These are phyloP conservation scores for Prunus salicina DNA, from an alignment of 306 rosid species.

Conservation along the genomic window DNA sequence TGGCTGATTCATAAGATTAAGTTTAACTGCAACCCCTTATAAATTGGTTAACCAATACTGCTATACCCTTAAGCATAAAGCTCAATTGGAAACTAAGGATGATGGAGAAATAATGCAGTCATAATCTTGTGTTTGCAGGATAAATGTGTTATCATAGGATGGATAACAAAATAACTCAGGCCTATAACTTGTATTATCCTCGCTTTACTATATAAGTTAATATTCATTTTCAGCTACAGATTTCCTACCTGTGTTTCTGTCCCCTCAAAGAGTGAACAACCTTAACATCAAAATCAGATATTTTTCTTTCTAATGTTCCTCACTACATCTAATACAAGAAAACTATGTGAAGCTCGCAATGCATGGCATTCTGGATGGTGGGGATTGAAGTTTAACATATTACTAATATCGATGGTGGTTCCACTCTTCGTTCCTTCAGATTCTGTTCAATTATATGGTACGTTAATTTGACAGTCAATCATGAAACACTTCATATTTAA, in stretches of 20 bases:
- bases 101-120: neutral
- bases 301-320: conserved; percentile 76
- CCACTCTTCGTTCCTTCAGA: conserved; percentile 58
- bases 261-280: conserved; percentile 11
- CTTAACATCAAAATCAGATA: conserved; percentile 66
- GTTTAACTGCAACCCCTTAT: neutral
- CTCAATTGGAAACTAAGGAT: too few species aligned
- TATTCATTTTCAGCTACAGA: neutral
- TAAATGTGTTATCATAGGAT: neutral
- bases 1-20: neutral
- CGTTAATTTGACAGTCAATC: neutral
- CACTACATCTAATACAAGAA: conserved; percentile 61
- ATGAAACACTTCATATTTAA: neutral
- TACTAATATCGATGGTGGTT: conserved; percentile 54
- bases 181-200: neutral
- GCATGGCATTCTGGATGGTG: conserved; percentile 85
- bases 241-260: neutral
- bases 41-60: neutral
- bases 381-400: conserved; percentile 51
- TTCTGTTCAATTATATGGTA: conserved; percentile 68
- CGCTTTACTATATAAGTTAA: neutral
- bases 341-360: conserved; percentile 51
- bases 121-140: neutral
- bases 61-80: too few species aligned
- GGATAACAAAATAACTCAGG: neutral